Percentiles rank a stretch among this genome's conserved stretches.
Evolutionary conservation across 352 stramenopile genomes (phyloP).

Genomic region (Proteromonas lacertae): DNA sequence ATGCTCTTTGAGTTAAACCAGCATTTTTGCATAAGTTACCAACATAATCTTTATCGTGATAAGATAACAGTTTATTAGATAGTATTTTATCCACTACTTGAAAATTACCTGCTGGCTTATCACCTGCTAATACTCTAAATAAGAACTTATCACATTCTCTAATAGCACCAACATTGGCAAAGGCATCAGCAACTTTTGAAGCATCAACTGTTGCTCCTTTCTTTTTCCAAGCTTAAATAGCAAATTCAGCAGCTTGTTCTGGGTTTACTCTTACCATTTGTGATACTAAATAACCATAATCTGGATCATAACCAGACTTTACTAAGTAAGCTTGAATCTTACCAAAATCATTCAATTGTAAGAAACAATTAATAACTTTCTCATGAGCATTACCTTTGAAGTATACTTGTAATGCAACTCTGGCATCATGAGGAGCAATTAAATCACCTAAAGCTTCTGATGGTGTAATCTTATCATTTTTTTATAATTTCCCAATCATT

Average conservation of each 20-base stretch:
- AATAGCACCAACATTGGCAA: slow-evolving; percentile 90
- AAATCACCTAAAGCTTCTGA: slow-evolving; percentile 65
- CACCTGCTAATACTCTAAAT: slow-evolving; percentile 86
- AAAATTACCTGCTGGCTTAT: slow-evolving; percentile 77
- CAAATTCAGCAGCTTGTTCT: slow-evolving; percentile 77
- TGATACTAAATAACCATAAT: slow-evolving; percentile 96
- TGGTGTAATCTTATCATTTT: slow-evolving; percentile 82
- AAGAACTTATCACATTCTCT: slow-evolving; percentile 98
- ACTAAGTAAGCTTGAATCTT: slow-evolving; percentile 72
- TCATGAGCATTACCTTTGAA: slow-evolving; percentile 73
- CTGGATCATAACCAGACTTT: slow-evolving; percentile 82
- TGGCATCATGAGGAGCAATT: slow-evolving; percentile 49
- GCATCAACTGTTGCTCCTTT: slow-evolving; percentile 79
- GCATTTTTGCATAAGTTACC: slow-evolving; percentile 87
- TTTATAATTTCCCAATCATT: slow-evolving; percentile 96
- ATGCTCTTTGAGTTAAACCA: slow-evolving; percentile 82
- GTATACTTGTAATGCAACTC: slow-evolving; percentile 92
- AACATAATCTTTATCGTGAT: slow-evolving; percentile 89
- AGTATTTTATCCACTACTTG: slow-evolving; percentile 90
- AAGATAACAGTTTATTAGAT: slow-evolving; percentile 86
- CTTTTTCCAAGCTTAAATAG: slow-evolving; percentile 79
- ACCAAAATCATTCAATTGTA: slow-evolving; percentile 90
- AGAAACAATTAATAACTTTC: slow-evolving; percentile 98
- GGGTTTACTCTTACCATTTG: slow-evolving; percentile 91
- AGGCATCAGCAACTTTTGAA: slow-evolving; percentile 91